Conservation (phyloP, 768 basidiomycete genomes). For the Mycena filopes region DNA sequence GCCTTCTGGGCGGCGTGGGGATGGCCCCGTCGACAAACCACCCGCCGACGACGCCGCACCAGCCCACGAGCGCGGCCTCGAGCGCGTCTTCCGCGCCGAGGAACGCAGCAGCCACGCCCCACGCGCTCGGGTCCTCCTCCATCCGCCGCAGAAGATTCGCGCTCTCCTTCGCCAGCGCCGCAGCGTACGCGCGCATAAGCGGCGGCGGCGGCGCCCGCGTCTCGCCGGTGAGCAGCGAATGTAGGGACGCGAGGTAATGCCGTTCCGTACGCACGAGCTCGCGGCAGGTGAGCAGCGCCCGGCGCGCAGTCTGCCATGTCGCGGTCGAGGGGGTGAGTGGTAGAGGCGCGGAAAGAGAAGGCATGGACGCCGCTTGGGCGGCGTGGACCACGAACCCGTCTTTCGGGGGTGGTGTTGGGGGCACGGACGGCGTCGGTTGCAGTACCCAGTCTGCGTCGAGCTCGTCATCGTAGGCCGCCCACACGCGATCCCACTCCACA, state of each 20-base stretch:
- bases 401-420: constrained; percentile 23
- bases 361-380: constrained; percentile 16
- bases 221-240: constrained; percentile 45
- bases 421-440: constrained; percentile 15
- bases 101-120: constrained; percentile 72
- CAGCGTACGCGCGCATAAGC: constrained; percentile 62
- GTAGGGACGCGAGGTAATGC: constrained; percentile 52
- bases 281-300: constrained; percentile 40
- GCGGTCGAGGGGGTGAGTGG: constrained; percentile 8
- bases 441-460: constrained; percentile 21
- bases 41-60: constrained; percentile 60
- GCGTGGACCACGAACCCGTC: not conserved
- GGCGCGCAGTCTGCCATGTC: constrained; percentile 39
- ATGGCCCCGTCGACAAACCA: constrained; percentile 23
- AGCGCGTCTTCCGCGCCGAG: constrained; percentile 62
- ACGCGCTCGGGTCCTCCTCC: constrained; percentile 69
- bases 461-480: constrained; percentile 30
- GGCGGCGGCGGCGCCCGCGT: constrained; percentile 60
- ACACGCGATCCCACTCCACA: constrained; percentile 29
- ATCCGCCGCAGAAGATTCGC: constrained; percentile 60
- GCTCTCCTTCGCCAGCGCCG: constrained; percentile 61
- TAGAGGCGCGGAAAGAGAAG: constrained; percentile 7
- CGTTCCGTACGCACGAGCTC: constrained; percentile 53
- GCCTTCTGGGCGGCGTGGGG: not conserved
- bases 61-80: constrained; percentile 65